Base-by-base conservation (phyloP, 2,329 filamentous ascomycete genomes). In the Fusarium algeriense region DNA sequence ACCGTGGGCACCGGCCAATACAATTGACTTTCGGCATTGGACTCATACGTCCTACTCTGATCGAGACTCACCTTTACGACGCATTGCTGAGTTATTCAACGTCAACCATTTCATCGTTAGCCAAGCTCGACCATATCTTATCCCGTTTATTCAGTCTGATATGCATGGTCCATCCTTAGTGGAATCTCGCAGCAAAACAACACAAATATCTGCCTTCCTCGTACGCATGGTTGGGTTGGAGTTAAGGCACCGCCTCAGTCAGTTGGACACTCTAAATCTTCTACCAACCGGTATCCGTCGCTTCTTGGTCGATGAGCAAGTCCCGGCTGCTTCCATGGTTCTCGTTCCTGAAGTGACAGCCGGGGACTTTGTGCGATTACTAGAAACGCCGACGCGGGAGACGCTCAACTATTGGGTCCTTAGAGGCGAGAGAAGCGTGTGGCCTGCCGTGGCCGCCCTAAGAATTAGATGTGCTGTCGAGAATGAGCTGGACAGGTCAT, bases 71-170 rank as follows among this genome's bases (percentile, higher is more conserved):
- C 88, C 87, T 4, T 86, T 96, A 2, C 86, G 89, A 58, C 89
- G 93, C 41, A 90, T 96, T 34, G 89, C 92, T 10, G 92, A 95
- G 81, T 88, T 95, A 14, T 96, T 96, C 86, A 97, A 97, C 78
- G 93, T 97, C 57, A 97, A 97, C 78, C 95, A 98, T 83, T 98
- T 97, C 82, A 94, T 98, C 71, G 90, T 98, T 73, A 96, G 93
- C 71, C 95, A 98, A 83, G 94, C 95, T 2, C 88, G 95, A 6
- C 95, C 95, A 0, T 97, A 97, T 80, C 85, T 97, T 19, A 91
- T 95, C 32, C 95, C 95, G 0, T 96, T 97, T 75, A 85, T 97
- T 8, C 90, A 92, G 67, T 92, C 91, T 48, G 93, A 95, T 73
- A 90, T 95, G 83, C 92, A 95, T 80, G 91, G 92, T 7, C 91